Evolutionary conservation across 2,329 filamentous ascomycete genomes (phyloP), one percentile per base, ranked within the genome.

Genomic region (Colletotrichum sp.): DNA sequence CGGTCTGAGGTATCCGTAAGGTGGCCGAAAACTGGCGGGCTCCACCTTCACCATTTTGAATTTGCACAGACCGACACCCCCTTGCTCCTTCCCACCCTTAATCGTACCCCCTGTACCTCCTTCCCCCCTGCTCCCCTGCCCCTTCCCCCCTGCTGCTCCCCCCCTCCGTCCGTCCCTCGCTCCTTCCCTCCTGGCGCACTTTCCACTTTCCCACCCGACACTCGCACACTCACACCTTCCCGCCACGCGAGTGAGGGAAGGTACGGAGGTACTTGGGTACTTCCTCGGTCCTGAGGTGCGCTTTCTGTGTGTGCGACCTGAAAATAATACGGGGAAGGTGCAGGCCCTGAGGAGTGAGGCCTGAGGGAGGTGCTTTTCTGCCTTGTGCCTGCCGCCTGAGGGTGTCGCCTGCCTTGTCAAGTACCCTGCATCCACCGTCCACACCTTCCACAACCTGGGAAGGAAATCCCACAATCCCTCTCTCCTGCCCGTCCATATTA

Each of bases 401-500:
- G 43, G n/a, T 52, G 43, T 52, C 55, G 66, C 71, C 58, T 63
- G 52, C 67, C 67, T 69, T 69, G 67, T 52, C 43, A 52, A 52
- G 43, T 52, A 52, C 43, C 43, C 43, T 52, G 43, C 43, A 52
- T 55, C 38, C 43, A 52, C 43, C 43, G 43, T 52, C 43, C n/a
- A 52, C 43, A 52, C 43, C 43, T 52, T 52, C 43, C 43, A 52
- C 38, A 48, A 48, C 38, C 38, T 48, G 38, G 38, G 38, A 48
- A 48, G 38, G 43, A 52, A 52, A 52, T 63, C 57, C 67, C 55
- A 61, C 36, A 70, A 70, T 48, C 63, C 73, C 57, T 58, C 70
- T 67, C 70, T 58, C 60, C 10, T 68, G n/a, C 32, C 67, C 67
- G 38, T 72, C 72, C 72, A 72, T 75, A 73, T 68, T 75, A 75